Percentiles rank a stretch among this genome's conserved stretches.
These are phyloP conservation scores for Kodamaea fukazawae DNA, from an alignment of 805 yeast genomes.

Conservation along the genomic window DNA sequence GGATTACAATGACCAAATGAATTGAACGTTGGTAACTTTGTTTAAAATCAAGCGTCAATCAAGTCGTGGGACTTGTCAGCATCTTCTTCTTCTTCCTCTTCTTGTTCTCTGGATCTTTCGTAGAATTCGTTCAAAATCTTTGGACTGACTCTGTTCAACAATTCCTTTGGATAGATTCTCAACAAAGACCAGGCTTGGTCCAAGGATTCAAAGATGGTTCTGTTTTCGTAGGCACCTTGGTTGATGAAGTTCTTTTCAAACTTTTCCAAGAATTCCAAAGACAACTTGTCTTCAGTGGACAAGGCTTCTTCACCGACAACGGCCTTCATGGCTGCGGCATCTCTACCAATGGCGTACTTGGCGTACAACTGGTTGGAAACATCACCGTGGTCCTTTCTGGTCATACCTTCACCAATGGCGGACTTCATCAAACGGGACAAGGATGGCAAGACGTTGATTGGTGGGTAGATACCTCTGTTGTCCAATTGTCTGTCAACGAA, in stretches of 20 bases:
- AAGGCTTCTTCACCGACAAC: conserved; percentile 99
- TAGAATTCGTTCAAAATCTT: conserved; percentile 94
- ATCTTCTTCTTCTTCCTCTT: conserved; percentile 32
- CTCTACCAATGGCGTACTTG: conserved; percentile 98
- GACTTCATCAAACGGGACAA: conserved; percentile 97
- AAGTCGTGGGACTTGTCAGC: conserved; percentile 41
- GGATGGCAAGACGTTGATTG: conserved; percentile 96
- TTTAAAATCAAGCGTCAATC: conserved; percentile 36
- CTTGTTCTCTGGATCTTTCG: conserved; percentile 77
- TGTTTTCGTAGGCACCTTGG: conserved; percentile 96
- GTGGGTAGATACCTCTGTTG: conserved; percentile 98
- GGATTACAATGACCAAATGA: conserved; percentile 3
- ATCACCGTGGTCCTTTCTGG: conserved; percentile 99
- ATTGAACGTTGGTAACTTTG: conserved; percentile 5
- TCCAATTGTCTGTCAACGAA: conserved; percentile 93
- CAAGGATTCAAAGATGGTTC: conserved; percentile 90
- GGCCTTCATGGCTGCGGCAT: conserved; percentile 99
- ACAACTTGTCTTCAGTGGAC: conserved; percentile 94
- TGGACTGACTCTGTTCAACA: conserved; percentile 97
- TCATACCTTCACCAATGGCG: conserved; percentile 99
- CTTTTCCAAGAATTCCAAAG: conserved; percentile 95
- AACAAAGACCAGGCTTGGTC: conserved; percentile 98
- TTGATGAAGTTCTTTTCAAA: conserved; percentile 93
- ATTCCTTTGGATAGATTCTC: conserved; percentile 98
- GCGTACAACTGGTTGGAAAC: conserved; percentile 98